Evolutionary conservation across 2,329 filamentous ascomycete species (phyloP).

Genomic region (Colletotrichum musicola): DNA sequence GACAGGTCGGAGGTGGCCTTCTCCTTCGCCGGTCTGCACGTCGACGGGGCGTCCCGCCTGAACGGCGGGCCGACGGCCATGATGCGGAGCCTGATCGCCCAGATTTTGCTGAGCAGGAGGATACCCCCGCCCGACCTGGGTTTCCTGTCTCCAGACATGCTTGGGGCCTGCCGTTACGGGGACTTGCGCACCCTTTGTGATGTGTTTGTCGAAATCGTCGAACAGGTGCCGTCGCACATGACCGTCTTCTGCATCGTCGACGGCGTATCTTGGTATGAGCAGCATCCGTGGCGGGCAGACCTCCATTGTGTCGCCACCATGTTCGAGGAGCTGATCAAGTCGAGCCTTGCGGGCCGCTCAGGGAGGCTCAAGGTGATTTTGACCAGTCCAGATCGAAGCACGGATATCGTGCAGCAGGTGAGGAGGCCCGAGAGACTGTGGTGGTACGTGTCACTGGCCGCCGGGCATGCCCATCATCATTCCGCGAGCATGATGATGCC

Average conservation of each 20-base stretch:
- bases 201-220: neutral
- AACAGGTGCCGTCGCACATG: conserved; percentile 1
- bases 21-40: conserved; percentile 5
- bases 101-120: neutral
- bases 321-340: neutral
- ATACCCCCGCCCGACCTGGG: neutral
- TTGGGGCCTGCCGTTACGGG: neutral
- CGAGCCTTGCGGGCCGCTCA: neutral
- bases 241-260: conserved; percentile 11
- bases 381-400: neutral
- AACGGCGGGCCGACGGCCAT: neutral
- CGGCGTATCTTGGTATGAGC: conserved; percentile 11
- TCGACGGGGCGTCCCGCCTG: neutral
- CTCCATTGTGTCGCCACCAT: neutral
- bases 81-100: conserved; percentile 1
- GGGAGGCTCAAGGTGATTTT: neutral
- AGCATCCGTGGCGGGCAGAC: conserved; percentile 1
- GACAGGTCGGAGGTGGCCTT: neutral
- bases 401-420: neutral
- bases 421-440: neutral
- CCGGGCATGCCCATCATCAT: neutral
- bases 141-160: neutral
- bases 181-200: neutral
- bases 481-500: neutral
- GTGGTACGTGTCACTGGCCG: neutral